These are phyloP conservation scores for Hypocrella siamensis DNA, from an alignment of 2,329 filamentous ascomycete species.

Conservation along the genomic window DNA sequence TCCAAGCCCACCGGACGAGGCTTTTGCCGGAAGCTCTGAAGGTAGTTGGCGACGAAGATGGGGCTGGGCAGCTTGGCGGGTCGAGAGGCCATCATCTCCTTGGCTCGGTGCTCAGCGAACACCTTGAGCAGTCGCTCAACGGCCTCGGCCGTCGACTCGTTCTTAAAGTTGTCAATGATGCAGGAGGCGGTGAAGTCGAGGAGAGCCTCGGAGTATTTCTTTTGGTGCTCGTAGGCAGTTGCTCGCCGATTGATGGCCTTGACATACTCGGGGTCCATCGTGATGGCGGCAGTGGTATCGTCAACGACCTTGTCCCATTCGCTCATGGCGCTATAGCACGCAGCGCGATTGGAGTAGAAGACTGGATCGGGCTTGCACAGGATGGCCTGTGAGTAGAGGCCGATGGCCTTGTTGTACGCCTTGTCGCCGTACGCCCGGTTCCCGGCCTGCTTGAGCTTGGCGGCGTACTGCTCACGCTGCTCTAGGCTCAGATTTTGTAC, in stretches of 20 bases:
- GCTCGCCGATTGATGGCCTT: slow-evolving; percentile 95
- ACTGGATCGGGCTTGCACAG: slow-evolving; percentile 94
- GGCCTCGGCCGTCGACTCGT: slow-evolving; percentile 71
- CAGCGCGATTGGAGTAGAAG: slow-evolving; percentile 97
- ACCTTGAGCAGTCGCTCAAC: slow-evolving; percentile 93
- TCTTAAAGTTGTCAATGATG: slow-evolving; percentile 96
- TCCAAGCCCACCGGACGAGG: slow-evolving; percentile 68
- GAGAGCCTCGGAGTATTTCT: slow-evolving; percentile 82
- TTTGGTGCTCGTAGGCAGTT: slow-evolving; percentile 89
- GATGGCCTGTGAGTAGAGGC: slow-evolving; percentile 89
- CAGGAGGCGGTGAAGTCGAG: slow-evolving; percentile 97
- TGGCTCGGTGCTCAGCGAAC: slow-evolving; percentile 87
- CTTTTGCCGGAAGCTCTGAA: slow-evolving; percentile 90
- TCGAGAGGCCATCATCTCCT: slow-evolving; percentile 76
- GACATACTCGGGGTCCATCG: slow-evolving; percentile 87
- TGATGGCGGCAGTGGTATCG: slow-evolving; percentile 88
- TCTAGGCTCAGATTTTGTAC: slow-evolving; percentile 37
- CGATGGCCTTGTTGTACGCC: slow-evolving; percentile 85
- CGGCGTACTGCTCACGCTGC: slow-evolving; percentile 73
- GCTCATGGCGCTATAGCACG: slow-evolving; percentile 86
- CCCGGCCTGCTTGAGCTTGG: slow-evolving; percentile 83
- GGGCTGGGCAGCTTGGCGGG: slow-evolving; percentile 79
- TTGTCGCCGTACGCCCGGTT: slow-evolving; percentile 95
- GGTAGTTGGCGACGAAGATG: slow-evolving; percentile 95
- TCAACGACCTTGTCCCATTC: slow-evolving; percentile 95